These are phyloP conservation scores for Xylariaceae sp. DNA, from an alignment of 2,329 filamentous ascomycete genomes.

Conservation along the genomic window DNA sequence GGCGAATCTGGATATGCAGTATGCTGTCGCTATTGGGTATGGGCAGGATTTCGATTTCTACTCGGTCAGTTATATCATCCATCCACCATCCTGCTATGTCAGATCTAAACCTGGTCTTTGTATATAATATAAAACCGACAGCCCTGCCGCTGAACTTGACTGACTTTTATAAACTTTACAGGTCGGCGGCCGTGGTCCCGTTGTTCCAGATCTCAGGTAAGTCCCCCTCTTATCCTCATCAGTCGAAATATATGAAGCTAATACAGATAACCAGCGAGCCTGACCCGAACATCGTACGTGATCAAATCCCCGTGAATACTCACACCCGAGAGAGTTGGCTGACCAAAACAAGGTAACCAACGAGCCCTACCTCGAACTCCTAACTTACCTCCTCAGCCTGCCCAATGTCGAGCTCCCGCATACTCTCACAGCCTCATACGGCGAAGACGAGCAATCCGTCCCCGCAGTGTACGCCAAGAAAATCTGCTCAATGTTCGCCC, in stretches of 20 bases:
- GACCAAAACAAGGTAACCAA: constrained; percentile 34
- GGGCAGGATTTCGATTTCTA: constrained; percentile 6
- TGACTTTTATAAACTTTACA: constrained; percentile 43
- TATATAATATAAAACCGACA: constrained; percentile 28
- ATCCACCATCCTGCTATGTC: background rate
- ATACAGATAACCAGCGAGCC: constrained; percentile 20
- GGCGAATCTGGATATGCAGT: constrained; percentile 55
- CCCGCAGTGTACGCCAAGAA: constrained; percentile 25
- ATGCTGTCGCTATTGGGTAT: constrained; percentile 24
- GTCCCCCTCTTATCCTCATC: constrained; percentile 1
- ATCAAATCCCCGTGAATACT: background rate
- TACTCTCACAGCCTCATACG: constrained; percentile 25
- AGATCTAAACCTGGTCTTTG: background rate
- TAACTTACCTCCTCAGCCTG: constrained; percentile 25
- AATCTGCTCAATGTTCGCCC: constrained; percentile 26
- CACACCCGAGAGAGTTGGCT: constrained; percentile 15
- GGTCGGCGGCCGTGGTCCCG: constrained; percentile 48
- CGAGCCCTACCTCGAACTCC: constrained; percentile 27
- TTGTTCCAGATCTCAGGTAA: constrained; percentile 43
- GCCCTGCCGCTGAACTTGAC: constrained; percentile 44
- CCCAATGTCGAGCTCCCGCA: constrained; percentile 25
- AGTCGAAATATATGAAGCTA: constrained; percentile 6
- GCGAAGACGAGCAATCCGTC: constrained; percentile 27
- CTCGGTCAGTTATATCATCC: constrained; percentile 2
- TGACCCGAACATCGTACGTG: constrained; percentile 17